phyloP scores from a whole-genome alignment of 1,139 yeast species.

The Taphrina wiesneri region DNA sequence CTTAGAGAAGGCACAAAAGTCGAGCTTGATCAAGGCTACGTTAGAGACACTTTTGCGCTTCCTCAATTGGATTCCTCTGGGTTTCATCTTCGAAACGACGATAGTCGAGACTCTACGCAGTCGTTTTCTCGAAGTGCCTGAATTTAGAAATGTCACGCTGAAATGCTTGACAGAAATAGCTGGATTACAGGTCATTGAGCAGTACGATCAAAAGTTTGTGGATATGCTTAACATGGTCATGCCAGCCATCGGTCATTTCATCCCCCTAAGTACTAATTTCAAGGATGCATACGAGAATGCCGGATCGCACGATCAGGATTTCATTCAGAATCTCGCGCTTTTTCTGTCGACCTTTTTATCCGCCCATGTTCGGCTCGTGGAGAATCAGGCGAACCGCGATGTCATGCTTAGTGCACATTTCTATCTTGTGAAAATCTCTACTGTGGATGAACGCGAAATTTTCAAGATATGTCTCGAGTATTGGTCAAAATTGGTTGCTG shows the following conservation, averaged over 20 bases:
- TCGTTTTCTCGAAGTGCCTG: conserved; percentile 71
- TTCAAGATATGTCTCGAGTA: conserved; percentile 94
- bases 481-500: conserved; percentile 82
- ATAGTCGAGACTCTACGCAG: conserved; percentile 68
- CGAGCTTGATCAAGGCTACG: conserved; percentile 81
- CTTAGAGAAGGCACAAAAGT: conserved; percentile 79
- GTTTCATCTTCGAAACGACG: conserved; percentile 85
- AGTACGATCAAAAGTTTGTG: conserved; percentile 69
- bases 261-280: conserved; percentile 67
- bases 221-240: conserved; percentile 71
- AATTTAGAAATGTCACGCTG: conserved; percentile 78
- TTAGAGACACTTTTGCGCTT: conserved; percentile 79
- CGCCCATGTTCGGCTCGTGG: conserved; percentile 74
- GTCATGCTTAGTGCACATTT: conserved; percentile 70
- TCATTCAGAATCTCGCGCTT: conserved; percentile 92
- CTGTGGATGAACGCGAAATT: conserved; percentile 91
- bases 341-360: conserved; percentile 81
- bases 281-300: conserved; percentile 73
- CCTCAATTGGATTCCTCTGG: conserved; percentile 91
- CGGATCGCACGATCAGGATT: conserved; percentile 82
- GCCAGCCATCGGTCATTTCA: conserved; percentile 66
- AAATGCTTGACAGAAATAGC: conserved; percentile 93
- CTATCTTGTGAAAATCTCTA: conserved; percentile 79
- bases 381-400: conserved; percentile 61
- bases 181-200: conserved; percentile 58